Percentiles rank a stretch among this genome's conserved stretches.
Conservation (phyloP, 2,329 filamentous ascomycete genomes). For the Aspergillus candidus region DNA sequence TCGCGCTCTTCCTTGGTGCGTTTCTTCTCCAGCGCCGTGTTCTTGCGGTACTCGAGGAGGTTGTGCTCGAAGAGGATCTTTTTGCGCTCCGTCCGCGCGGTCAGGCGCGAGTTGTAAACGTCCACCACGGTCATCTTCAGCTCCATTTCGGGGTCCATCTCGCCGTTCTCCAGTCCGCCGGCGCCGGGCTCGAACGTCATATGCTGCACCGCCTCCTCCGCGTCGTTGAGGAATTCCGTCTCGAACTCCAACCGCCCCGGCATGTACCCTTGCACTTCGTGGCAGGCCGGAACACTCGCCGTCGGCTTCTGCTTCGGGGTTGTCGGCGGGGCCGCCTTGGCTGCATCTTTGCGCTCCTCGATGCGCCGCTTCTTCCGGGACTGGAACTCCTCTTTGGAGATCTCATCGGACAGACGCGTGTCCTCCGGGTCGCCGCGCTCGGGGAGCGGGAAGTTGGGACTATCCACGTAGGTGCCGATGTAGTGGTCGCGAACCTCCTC, state of each 20-base stretch:
- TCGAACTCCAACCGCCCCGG: conserved; percentile 95
- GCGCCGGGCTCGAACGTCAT: conserved; percentile 98
- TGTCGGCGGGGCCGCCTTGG: conserved; percentile 74
- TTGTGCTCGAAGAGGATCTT: conserved; percentile 96
- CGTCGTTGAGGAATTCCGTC: conserved; percentile 95
- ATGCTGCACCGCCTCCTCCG: conserved; percentile 93
- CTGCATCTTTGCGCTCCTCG: conserved; percentile 80
- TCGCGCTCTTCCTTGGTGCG: conserved; percentile 93
- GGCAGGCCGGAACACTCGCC: conserved; percentile 88
- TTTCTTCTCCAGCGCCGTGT: conserved; percentile 84
- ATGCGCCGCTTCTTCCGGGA: conserved; percentile 86
- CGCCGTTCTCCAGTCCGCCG: conserved; percentile 80
- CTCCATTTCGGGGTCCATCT: conserved; percentile 92
- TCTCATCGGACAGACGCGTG: conserved; percentile 67
- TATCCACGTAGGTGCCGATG: conserved; percentile 77
- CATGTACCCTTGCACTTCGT: conserved; percentile 99
- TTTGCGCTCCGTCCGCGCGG: conserved; percentile 86
- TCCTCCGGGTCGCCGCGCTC: conserved; percentile 79
- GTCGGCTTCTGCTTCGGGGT: conserved; percentile 94
- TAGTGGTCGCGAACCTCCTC: conserved; percentile 97
- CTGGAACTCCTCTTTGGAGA: conserved; percentile 90
- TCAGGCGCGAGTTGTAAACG: conserved; percentile 90
- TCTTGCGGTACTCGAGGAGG: conserved; percentile 87
- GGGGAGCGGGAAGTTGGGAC: conserved; percentile 76
- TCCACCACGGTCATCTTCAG: conserved; percentile 97